These are phyloP conservation scores for Epichloe uncinata DNA, from an alignment of 2,329 filamentous ascomycete species.

Conservation along the genomic window DNA sequence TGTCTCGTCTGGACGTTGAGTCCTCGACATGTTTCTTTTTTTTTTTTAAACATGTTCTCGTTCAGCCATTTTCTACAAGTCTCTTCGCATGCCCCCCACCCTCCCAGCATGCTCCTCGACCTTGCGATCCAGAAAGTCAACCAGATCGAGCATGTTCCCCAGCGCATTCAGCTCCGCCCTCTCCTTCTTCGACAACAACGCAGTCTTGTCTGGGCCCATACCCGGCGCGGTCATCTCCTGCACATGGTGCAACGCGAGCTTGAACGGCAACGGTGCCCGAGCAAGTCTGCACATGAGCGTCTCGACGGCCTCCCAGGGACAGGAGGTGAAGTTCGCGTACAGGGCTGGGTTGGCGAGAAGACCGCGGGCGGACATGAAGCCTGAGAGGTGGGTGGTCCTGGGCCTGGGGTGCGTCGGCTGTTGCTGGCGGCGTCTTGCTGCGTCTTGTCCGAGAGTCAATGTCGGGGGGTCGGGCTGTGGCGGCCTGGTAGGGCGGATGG, in stretches of 20 bases:
- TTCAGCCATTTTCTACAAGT: slow-evolving; percentile 14
- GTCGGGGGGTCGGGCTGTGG: slow-evolving; percentile 19
- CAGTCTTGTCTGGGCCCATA: slow-evolving; percentile 36
- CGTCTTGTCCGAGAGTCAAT: slow-evolving; percentile 14
- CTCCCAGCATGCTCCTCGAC: slow-evolving; percentile 23
- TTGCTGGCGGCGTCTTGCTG: background rate
- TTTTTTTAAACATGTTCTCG: background rate
- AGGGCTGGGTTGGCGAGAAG: slow-evolving; percentile 55
- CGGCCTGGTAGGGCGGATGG: slow-evolving; percentile 24
- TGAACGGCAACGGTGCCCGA: slow-evolving; percentile 45
- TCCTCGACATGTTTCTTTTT: background rate
- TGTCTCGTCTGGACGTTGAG: no score
- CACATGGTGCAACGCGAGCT: slow-evolving; percentile 52
- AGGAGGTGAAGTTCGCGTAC: slow-evolving; percentile 42
- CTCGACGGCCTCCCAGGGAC: slow-evolving; percentile 50
- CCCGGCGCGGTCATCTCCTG: slow-evolving; percentile 52
- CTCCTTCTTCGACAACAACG: slow-evolving; percentile 44
- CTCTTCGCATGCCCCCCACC: slow-evolving; percentile 17
- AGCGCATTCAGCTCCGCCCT: slow-evolving; percentile 35
- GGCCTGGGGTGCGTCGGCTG: slow-evolving; percentile 10
- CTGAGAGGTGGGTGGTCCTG: slow-evolving; percentile 37
- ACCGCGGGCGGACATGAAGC: slow-evolving; percentile 59
- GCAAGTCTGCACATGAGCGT: slow-evolving; percentile 47
- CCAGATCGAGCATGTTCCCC: slow-evolving; percentile 40
- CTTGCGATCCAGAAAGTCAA: slow-evolving; percentile 46